phyloP scores from a whole-genome alignment of 768 basidiomycete genomes.

The Termitomyces sp. region DNA sequence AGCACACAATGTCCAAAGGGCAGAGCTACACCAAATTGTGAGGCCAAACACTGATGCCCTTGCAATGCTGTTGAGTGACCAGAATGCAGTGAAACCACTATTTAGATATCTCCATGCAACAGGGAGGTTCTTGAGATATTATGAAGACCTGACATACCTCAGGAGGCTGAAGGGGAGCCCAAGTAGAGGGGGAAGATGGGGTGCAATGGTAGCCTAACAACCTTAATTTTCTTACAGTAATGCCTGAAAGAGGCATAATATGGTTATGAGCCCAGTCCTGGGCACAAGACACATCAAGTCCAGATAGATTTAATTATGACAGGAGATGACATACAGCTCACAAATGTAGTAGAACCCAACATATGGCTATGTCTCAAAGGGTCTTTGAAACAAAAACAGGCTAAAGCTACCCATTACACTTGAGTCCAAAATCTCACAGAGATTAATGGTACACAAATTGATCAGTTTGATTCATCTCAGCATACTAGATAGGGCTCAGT shows the following conservation, averaged over 20 bases:
- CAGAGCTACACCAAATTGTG: neutral
- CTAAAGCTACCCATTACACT: too few relatives aligned
- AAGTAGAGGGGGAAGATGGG: neutral
- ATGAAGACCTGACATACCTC: neutral
- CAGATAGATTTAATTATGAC: neutral
- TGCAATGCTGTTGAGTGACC: neutral
- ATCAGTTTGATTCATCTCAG: too few relatives aligned
- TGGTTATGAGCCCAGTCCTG: neutral
- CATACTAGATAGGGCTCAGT: neutral
- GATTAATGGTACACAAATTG: too few relatives aligned
- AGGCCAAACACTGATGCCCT: neutral
- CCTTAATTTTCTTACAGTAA: neutral
- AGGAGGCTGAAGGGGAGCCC: neutral
- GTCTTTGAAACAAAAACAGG: too few relatives aligned
- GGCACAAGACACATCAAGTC: neutral
- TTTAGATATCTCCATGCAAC: slow-evolving; percentile 7
- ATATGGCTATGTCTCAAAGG: neutral
- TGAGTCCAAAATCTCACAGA: too few relatives aligned
- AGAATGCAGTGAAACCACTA: neutral
- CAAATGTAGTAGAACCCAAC: neutral
- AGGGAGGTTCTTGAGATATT: neutral
- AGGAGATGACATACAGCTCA: neutral
- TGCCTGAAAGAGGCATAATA: neutral
- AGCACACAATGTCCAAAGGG: slow-evolving; percentile 9
- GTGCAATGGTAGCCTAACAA: neutral